Percentiles rank a stretch among this genome's conserved stretches.
These are phyloP conservation scores for Leishmania aethiopica DNA, from an alignment of 208 protist species.

Conservation along the genomic window DNA sequence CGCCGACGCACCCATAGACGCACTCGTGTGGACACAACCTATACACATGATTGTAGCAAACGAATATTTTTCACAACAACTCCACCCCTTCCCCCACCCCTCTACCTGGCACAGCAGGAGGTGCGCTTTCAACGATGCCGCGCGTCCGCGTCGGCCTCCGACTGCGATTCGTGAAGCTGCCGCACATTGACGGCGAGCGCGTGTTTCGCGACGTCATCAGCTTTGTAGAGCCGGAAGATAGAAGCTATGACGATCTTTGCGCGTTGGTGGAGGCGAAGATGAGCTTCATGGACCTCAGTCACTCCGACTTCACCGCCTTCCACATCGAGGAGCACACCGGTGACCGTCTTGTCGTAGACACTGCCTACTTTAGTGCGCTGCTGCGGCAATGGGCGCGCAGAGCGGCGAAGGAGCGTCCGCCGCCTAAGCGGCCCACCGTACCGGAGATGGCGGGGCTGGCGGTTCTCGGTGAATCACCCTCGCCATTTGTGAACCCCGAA, in stretches of 20 bases:
- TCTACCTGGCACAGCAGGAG: background rate
- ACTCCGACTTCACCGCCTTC: constrained; percentile 64
- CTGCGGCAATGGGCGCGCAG: constrained; percentile 39
- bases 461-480: constrained; percentile 24
- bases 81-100: background rate
- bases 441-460: background rate
- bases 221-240: constrained; percentile 51
- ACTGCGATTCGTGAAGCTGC: constrained; percentile 70
- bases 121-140: background rate
- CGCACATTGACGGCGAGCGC: constrained; percentile 54
- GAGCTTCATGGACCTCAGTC: constrained; percentile 70
- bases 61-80: background rate
- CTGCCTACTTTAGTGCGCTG: constrained; percentile 63
- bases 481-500: background rate
- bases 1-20: constrained; percentile 2
- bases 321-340: constrained; percentile 51
- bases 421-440: background rate
- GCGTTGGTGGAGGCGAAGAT: constrained; percentile 76
- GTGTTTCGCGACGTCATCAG: constrained; percentile 71
- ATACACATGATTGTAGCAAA: background rate
- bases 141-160: constrained; percentile 35
- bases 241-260: constrained; percentile 59
- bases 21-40: background rate
- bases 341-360: constrained; percentile 83
- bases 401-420: constrained; percentile 11